A percentile compares a stretch with the other conserved stretches of the same genome.
Conservation (phyloP, 1,284 basidiomycete species). For the Testicularia cyperi region DNA sequence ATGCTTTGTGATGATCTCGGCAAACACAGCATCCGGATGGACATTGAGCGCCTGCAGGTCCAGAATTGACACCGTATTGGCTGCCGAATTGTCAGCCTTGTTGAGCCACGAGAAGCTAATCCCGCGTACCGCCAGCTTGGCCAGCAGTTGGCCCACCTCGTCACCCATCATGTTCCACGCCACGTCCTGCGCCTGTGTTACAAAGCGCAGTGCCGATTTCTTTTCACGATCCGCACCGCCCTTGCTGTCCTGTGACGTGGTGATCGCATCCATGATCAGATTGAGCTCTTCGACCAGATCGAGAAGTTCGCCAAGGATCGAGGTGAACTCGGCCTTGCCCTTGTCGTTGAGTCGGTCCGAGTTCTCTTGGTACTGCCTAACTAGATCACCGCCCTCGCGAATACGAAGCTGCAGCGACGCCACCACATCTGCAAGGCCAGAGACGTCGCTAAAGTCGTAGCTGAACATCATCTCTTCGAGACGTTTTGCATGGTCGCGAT, state of each 20-base stretch:
- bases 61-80: constrained; percentile 74
- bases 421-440: constrained; percentile 71
- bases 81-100: constrained; percentile 83
- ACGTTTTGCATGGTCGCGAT: constrained; percentile 51
- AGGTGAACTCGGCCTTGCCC: constrained; percentile 66
- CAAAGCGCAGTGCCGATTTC: constrained; percentile 75
- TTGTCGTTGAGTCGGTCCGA: constrained; percentile 64
- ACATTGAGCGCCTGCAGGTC: constrained; percentile 84
- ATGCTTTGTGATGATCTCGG: constrained; percentile 80
- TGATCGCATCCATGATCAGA: constrained; percentile 85
- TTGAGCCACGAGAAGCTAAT: constrained; percentile 82
- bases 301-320: constrained; percentile 73
- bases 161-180: constrained; percentile 92
- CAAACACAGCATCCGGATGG: constrained; percentile 77
- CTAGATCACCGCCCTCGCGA: constrained; percentile 63
- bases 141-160: constrained; percentile 69
- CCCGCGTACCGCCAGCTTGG: constrained; percentile 79
- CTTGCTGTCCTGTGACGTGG: constrained; percentile 67
- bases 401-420: constrained; percentile 75
- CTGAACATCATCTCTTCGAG: constrained; percentile 79
- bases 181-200: constrained; percentile 80
- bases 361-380: constrained; percentile 51
- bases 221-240: constrained; percentile 68
- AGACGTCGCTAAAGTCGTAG: constrained; percentile 84
- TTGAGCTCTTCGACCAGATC: constrained; percentile 78